phyloP scores from a whole-genome alignment of 2,329 filamentous ascomycete species.

The Sarocladiaceae sp. region DNA sequence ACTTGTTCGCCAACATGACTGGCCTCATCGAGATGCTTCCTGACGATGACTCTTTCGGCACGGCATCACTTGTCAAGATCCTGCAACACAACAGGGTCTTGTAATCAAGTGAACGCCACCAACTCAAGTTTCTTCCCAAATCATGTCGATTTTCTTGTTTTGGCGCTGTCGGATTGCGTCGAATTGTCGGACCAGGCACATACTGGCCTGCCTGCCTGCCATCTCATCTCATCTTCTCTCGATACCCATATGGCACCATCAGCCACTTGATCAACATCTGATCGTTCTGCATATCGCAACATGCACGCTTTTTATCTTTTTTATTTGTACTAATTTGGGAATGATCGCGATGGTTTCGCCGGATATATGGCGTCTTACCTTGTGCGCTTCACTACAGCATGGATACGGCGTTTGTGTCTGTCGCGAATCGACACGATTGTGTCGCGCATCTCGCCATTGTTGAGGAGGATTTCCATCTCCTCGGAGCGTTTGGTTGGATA shows the following conservation, averaged over 20 bases:
- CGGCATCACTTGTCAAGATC: constrained; percentile 46
- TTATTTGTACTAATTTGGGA: background rate
- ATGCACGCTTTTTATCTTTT: background rate
- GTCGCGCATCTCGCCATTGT: too few species aligned
- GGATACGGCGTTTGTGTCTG: background rate
- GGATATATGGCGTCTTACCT: too few species aligned
- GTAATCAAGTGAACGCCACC: constrained; percentile 19
- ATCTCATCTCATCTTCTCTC: constrained; percentile 6
- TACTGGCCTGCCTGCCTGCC: background rate
- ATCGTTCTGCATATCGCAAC: background rate
- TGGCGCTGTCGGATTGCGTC: too few species aligned
- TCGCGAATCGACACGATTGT: too few species aligned
- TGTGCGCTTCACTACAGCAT: background rate
- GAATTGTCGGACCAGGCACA: too few species aligned
- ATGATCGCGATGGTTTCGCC: background rate
- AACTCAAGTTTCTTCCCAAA: too few species aligned
- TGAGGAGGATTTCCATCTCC: background rate
- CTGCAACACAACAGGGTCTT: constrained; percentile 50
- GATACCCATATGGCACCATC: background rate
- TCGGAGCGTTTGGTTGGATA: constrained; percentile 1
- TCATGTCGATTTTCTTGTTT: constrained; percentile 1
- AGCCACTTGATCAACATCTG: background rate
- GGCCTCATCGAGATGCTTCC: constrained; percentile 86
- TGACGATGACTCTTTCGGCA: constrained; percentile 56
- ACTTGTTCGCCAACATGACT: constrained; percentile 85